These are phyloP conservation scores for Pseudocercospora pini-densiflorae DNA, from an alignment of 2,329 filamentous ascomycete species.

Conservation along the genomic window DNA sequence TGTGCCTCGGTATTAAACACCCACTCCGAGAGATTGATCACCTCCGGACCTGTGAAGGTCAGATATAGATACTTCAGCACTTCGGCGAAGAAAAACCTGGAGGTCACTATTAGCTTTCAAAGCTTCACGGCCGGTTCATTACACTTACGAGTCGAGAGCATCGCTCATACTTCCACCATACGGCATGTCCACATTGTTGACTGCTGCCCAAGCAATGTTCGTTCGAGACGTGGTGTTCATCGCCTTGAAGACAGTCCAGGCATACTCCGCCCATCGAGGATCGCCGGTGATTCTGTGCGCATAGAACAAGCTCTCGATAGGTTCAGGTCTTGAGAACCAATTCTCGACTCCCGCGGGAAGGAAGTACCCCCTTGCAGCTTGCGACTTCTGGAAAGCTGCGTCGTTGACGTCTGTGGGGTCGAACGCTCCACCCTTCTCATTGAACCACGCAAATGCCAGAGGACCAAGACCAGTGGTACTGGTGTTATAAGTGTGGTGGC, in stretches of 20 bases:
- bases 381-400: constrained; percentile 21
- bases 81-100: constrained; percentile 71
- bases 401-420: constrained; percentile 25
- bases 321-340: constrained; percentile 49
- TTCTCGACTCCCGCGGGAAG: constrained; percentile 23
- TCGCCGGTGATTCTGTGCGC: constrained; percentile 62
- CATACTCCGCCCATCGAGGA: constrained; percentile 47
- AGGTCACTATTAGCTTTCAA: neutral
- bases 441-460: constrained; percentile 30
- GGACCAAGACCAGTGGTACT: constrained; percentile 36
- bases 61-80: constrained; percentile 69
- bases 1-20: constrained; percentile 55
- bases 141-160: constrained; percentile 20
- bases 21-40: constrained; percentile 52
- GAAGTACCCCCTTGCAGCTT: constrained; percentile 24
- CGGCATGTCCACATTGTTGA: constrained; percentile 25
- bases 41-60: constrained; percentile 48
- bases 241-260: constrained; percentile 52
- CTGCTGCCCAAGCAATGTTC: constrained; percentile 20
- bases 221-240: constrained; percentile 47
- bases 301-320: constrained; percentile 63
- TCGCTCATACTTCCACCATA: constrained; percentile 25
- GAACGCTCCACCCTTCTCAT: constrained; percentile 24
- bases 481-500: constrained; percentile 40
- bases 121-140: neutral